A percentile compares a stretch with the other conserved stretches of the same genome.
phyloP scores from a whole-genome alignment of 2,329 filamentous ascomycete species.

The Aureobasidium sp. region DNA sequence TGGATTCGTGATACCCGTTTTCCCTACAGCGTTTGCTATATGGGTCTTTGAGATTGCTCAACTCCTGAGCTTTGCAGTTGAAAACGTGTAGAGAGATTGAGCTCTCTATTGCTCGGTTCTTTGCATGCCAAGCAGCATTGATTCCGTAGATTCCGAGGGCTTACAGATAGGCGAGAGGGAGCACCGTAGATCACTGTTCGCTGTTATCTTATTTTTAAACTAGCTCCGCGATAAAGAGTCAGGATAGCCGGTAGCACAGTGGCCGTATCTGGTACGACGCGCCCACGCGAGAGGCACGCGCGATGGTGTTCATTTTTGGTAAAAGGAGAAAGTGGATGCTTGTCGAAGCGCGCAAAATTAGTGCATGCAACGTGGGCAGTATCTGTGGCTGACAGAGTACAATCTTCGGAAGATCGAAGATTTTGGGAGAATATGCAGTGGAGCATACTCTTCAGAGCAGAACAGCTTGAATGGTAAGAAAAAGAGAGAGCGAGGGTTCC shows the following conservation, averaged over 20 bases:
- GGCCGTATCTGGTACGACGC: constrained; percentile 5
- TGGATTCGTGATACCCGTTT: neutral
- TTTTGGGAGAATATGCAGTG: neutral
- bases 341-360: neutral
- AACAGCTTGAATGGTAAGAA: neutral
- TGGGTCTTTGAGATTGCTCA: neutral
- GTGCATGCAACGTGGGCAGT: constrained; percentile 6
- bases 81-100: neutral
- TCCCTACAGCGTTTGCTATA: neutral
- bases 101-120: neutral
- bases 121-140: constrained; percentile 7
- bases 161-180: neutral
- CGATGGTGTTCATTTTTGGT: neutral
- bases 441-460: neutral
- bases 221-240: neutral
- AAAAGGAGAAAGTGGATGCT: neutral
- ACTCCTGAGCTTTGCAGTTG: neutral
- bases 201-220: constrained; percentile 11
- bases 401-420: neutral
- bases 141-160: constrained; percentile 5
- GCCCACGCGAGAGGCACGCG: constrained; percentile 4
- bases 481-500: neutral
- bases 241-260: neutral
- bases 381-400: constrained; percentile 5
- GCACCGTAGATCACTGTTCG: neutral